Evolutionary conservation across 257 asterid genomes (phyloP).

Genomic region (Thymus quinquecostatus): DNA sequence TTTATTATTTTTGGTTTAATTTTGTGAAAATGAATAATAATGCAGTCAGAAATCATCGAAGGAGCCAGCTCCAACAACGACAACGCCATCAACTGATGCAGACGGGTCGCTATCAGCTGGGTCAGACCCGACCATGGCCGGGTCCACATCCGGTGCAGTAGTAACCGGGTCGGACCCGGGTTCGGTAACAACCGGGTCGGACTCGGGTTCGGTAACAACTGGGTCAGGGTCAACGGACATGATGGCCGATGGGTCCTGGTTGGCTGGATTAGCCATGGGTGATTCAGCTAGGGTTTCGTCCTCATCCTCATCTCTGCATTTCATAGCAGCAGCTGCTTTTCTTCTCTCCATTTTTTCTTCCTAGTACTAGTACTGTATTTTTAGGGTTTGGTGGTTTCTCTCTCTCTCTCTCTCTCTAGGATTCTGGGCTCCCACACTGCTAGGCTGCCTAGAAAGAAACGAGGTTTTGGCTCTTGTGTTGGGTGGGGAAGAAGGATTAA

Average conservation of each 20-base stretch:
- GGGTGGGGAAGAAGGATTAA: conserved; percentile 14
- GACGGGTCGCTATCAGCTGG: conserved; percentile 42
- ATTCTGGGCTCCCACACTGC: conserved; percentile 27
- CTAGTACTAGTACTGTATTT: conserved; percentile 12
- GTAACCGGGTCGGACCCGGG: conserved; percentile 46
- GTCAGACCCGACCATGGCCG: conserved; percentile 39
- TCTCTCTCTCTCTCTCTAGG: conserved; percentile 22
- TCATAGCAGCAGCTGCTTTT: conserved; percentile 27
- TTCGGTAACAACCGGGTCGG: conserved; percentile 38
- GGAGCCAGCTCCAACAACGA: conserved; percentile 60
- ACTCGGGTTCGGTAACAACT: conserved; percentile 32
- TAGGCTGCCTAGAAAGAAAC: conserved; percentile 22
- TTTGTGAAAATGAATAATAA: neutral
- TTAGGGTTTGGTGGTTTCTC: conserved; percentile 18
- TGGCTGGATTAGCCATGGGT: conserved; percentile 96
- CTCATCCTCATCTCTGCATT: conserved; percentile 32
- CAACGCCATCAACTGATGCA: conserved; percentile 35
- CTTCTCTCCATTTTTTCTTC: conserved; percentile 34
- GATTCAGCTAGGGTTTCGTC: conserved; percentile 48
- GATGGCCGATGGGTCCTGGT: conserved; percentile 75
- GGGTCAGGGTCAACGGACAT: conserved; percentile 58
- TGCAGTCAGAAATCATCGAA: conserved; percentile 89
- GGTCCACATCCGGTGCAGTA: conserved; percentile 33
- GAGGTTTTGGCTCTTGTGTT: conserved; percentile 40
- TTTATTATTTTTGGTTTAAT: too few species aligned